Evolutionary conservation across 1,284 basidiomycete species (phyloP).

Genomic region (Pholiota adiposa): DNA sequence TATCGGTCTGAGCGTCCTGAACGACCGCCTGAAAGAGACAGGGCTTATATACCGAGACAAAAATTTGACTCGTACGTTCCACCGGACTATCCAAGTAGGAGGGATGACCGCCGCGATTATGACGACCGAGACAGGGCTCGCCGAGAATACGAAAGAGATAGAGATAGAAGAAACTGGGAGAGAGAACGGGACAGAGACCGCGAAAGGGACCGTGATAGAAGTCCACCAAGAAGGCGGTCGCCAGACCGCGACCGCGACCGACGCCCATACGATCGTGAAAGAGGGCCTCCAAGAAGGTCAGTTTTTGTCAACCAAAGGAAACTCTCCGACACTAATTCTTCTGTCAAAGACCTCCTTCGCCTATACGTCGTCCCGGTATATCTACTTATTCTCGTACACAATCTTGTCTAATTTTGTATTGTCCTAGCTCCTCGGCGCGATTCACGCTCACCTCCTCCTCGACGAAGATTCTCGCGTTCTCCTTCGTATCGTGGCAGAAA

Average conservation of each 20-base stretch:
- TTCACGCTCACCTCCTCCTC: constrained; percentile 15
- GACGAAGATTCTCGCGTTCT: constrained; percentile 19
- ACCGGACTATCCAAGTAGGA: constrained; percentile 26
- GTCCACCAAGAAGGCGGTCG: constrained; percentile 15
- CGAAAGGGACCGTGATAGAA: constrained; percentile 22
- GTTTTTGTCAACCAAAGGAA: neutral
- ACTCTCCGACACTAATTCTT: neutral
- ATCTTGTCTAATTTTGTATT: neutral
- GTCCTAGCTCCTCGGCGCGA: constrained; percentile 14
- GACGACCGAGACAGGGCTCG: constrained; percentile 17
- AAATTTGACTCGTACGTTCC: constrained; percentile 36
- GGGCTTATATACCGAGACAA: constrained; percentile 26
- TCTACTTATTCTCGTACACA: neutral
- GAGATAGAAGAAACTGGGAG: constrained; percentile 20
- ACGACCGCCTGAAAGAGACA: constrained; percentile 23
- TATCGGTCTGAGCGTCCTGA: constrained; percentile 16
- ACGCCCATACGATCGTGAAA: constrained; percentile 20
- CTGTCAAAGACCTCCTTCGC: constrained; percentile 19
- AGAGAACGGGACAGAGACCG: constrained; percentile 27
- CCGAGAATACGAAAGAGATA: constrained; percentile 1
- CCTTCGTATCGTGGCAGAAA: constrained; percentile 27
- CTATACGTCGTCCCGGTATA: constrained; percentile 21
- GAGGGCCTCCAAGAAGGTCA: constrained; percentile 27
- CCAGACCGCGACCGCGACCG: constrained; percentile 19
- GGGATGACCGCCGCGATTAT: constrained; percentile 28